phyloP scores from a whole-genome alignment of 257 asterid genomes.

The Jacaranda mimosifolia region DNA sequence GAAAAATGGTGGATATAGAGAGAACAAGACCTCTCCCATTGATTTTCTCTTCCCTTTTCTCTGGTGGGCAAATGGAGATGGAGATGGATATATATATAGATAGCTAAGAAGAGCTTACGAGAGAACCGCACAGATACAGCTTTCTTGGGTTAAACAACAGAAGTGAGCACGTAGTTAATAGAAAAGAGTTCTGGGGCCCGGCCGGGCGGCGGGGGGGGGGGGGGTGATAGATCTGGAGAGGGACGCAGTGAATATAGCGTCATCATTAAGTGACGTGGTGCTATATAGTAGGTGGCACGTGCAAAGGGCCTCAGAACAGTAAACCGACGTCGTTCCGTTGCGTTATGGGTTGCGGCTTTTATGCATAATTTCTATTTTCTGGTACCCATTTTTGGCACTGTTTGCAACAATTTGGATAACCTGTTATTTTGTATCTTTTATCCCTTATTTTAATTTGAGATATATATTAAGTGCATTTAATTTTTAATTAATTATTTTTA shows the following conservation, averaged over 20 bases:
- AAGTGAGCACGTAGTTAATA: slow-evolving; percentile 32
- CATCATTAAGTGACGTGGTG: slow-evolving; percentile 46
- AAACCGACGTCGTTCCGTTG: slow-evolving; percentile 4
- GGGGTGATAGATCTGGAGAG: slow-evolving; percentile 29
- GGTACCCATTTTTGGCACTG: slow-evolving; percentile 20
- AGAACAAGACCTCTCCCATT: slow-evolving; percentile 58
- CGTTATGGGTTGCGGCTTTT: slow-evolving; percentile 25
- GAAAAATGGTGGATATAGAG: not conserved
- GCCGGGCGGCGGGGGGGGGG: not conserved
- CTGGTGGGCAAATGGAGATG: slow-evolving; percentile 16
- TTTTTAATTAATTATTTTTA: too few relatives aligned
- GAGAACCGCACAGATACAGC: slow-evolving; percentile 27
- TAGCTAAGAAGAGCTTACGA: not conserved
- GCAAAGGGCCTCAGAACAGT: not conserved
- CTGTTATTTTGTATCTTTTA: not conserved
- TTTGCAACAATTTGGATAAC: not conserved
- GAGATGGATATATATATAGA: not conserved
- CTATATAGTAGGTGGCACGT: slow-evolving; percentile 47
- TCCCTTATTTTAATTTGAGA: not conserved
- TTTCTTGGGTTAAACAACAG: not conserved
- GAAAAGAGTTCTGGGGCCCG: slow-evolving; percentile 2
- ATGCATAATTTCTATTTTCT: slow-evolving; percentile 3
- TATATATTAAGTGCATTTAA: too few relatives aligned
- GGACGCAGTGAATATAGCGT: slow-evolving; percentile 27
- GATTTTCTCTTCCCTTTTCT: slow-evolving; percentile 6